Conservation (phyloP, 768 basidiomycete genomes). For the Termitomyces sp. region DNA sequence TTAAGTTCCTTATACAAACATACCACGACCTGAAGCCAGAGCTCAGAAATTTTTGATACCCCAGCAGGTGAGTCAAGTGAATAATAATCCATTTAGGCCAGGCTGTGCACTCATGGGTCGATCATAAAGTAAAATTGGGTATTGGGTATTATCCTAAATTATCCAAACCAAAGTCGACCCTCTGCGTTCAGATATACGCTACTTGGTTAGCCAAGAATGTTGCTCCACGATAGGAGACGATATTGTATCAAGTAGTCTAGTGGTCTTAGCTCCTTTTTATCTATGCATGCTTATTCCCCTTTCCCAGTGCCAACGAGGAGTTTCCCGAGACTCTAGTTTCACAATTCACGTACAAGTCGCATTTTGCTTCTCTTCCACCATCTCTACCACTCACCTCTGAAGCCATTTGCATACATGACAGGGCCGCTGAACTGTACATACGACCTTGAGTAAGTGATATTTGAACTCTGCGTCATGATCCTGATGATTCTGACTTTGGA, state of each 20-base stretch:
- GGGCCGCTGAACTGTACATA: not conserved
- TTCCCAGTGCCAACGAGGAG: not conserved
- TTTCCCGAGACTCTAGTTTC: not conserved
- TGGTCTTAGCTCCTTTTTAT: not conserved
- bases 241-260: not conserved
- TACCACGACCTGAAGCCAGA: too few species aligned
- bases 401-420: not conserved
- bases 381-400: not conserved
- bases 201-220: not conserved
- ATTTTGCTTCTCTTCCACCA: not conserved
- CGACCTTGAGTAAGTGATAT: not conserved
- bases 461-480: too few species aligned
- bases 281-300: conserved; percentile 1
- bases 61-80: too few species aligned
- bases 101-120: too few species aligned
- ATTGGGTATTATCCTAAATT: too few species aligned
- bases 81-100: too few species aligned
- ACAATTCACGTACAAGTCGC: not conserved
- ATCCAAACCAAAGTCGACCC: not conserved
- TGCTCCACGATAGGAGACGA: conserved; percentile 1
- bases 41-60: too few species aligned
- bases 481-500: not conserved
- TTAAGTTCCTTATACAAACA: too few species aligned
- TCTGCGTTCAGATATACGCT: not conserved
- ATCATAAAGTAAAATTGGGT: too few species aligned